Base-by-base conservation (phyloP, 2,329 filamentous ascomycete species). In the Orbilia blumenaviensis region DNA sequence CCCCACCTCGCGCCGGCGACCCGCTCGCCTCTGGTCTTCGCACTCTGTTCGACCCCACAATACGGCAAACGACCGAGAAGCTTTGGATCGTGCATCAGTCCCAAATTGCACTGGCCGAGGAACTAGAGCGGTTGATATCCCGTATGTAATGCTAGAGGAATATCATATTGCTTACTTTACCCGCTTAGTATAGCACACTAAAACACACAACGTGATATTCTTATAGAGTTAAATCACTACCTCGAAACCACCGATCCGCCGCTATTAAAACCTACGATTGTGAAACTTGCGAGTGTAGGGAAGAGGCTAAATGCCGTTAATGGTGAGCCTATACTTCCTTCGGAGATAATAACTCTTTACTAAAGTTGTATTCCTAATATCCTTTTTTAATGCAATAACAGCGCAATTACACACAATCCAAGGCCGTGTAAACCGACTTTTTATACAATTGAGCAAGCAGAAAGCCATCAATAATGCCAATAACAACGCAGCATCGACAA, bases 181-280 rank as follows among this genome's bases (percentile, higher is more conserved):
- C 41, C 18, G 2, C 3, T 2, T n/a, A n/a, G 7, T 4, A 14
- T 27, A 16, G 25, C 6, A 4, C 1, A 48, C 2, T 23, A 48
- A 48, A 8, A 23, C 9, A 32, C n/a, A n/a, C n/a, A n/a, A n/a
- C n/a, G n/a, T n/a, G n/a, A n/a, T n/a, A n/a, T n/a, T n/a, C n/a
- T n/a, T n/a, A 27, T 29, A 80, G 79, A 80, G 50, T 56, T 80
- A 27, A 78, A 79, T 16, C 66, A 77, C 54, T 80, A 80, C 61
- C 77, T 80, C 25, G 78, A 80, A 29, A 79, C 78, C 23, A 80
- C 79, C 36, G 79, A 80, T 12, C 79, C 79, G 8, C 79, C 79
- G 4, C 71, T 76, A 16, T 48, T 80, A 34, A 77, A 79, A 50
- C 68, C 75, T 4, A 80, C 79, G 36, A 79, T 80, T n/a, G 64